phyloP scores from a whole-genome alignment of 805 yeast genomes.

The Nakazawaea sp. region DNA sequence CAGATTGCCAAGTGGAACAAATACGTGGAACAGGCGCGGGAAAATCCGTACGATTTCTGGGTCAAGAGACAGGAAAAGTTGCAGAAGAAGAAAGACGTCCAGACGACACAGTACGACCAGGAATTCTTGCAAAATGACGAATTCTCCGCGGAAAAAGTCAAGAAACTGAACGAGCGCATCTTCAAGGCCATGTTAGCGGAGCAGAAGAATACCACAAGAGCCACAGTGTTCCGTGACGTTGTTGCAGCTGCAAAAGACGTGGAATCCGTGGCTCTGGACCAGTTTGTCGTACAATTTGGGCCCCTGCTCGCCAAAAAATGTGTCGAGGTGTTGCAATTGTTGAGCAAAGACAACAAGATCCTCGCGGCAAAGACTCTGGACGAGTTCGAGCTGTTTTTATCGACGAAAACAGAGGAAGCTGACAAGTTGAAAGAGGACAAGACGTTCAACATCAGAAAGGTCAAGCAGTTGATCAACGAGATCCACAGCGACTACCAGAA shows the following conservation, averaged over 20 bases:
- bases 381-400: conserved; percentile 32
- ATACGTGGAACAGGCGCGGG: conserved; percentile 53
- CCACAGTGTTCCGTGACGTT: conserved; percentile 37
- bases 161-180: conserved; percentile 29
- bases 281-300: conserved; percentile 31
- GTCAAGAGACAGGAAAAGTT: conserved; percentile 39
- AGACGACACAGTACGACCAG: conserved; percentile 8
- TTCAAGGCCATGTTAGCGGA: conserved; percentile 27
- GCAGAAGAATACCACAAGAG: conserved; percentile 34
- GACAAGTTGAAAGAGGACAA: conserved; percentile 23
- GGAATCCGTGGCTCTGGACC: conserved; percentile 15
- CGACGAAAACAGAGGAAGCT: conserved; percentile 40
- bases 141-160: conserved; percentile 12
- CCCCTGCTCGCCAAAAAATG: conserved; percentile 23
- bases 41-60: conserved; percentile 54
- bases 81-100: conserved; percentile 24
- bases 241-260: conserved; percentile 22
- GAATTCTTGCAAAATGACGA: conserved; percentile 7
- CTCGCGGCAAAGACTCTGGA: conserved; percentile 14
- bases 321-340: conserved; percentile 26
- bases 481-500: conserved; percentile 24
- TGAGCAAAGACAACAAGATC: conserved; percentile 18
- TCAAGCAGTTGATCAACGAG: conserved; percentile 26
- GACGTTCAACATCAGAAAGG: conserved; percentile 22
- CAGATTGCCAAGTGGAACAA: conserved; percentile 76